phyloP scores from a whole-genome alignment of 2,329 filamentous ascomycete genomes.

The Xylaria sp. region DNA sequence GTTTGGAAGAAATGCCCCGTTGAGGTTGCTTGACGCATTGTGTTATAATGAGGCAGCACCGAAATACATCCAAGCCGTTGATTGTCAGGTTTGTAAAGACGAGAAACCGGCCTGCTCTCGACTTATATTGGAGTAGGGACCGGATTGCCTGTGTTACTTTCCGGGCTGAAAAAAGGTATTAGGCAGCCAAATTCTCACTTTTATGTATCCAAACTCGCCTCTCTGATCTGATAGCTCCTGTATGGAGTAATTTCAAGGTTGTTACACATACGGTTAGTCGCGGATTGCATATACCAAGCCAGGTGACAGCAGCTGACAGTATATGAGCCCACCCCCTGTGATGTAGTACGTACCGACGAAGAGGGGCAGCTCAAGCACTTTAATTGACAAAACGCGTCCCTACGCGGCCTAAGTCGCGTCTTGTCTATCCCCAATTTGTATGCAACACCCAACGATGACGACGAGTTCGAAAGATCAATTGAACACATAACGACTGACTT shows the following conservation, averaged over 20 bases:
- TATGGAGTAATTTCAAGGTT: constrained; percentile 1
- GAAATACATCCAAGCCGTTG: background rate
- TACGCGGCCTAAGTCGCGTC: constrained; percentile 34
- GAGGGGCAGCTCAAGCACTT: constrained; percentile 32
- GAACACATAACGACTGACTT: constrained; percentile 16
- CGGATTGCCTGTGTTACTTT: background rate
- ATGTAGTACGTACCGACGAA: constrained; percentile 11
- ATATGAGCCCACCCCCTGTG: background rate
- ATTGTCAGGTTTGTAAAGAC: background rate
- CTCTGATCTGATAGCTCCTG: constrained; percentile 10
- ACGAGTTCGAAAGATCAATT: constrained; percentile 6
- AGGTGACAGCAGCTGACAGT: background rate
- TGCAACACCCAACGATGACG: constrained; percentile 8
- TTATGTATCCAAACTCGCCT: constrained; percentile 4
- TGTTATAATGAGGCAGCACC: constrained; percentile 11
- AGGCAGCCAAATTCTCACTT: constrained; percentile 22
- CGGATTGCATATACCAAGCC: background rate
- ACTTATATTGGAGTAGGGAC: background rate
- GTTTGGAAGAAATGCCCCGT: constrained; percentile 92
- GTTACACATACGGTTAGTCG: constrained; percentile 6
- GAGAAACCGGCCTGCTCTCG: background rate
- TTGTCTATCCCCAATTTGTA: constrained; percentile 18
- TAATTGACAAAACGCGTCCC: constrained; percentile 39
- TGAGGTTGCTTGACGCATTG: constrained; percentile 73
- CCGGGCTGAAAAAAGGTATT: background rate